Evolutionary conservation across 768 basidiomycete species (phyloP).

Genomic region (Xerocomellus dryophilus): DNA sequence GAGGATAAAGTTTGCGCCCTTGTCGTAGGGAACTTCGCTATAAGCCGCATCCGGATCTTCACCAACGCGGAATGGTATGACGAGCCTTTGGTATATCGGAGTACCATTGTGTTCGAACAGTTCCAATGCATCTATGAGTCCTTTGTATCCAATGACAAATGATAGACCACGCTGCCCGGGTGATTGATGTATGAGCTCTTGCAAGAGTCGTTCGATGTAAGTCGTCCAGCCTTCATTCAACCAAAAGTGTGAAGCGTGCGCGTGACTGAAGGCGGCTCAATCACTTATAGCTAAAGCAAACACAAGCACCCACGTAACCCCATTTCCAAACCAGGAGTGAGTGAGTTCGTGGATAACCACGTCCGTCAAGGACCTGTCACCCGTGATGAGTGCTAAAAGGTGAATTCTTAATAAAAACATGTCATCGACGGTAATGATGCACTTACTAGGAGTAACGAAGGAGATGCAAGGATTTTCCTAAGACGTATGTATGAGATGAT

Average conservation of each 20-base stretch:
- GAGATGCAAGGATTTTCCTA: conserved; percentile 89
- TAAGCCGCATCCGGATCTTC: conserved; percentile 81
- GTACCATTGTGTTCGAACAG: conserved; percentile 43
- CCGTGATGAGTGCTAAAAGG: conserved; percentile 68
- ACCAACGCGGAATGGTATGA: conserved; percentile 68
- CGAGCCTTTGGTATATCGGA: conserved; percentile 74
- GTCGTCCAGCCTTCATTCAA: conserved; percentile 95
- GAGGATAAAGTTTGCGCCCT: conserved; percentile 86
- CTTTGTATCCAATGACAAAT: conserved; percentile 72
- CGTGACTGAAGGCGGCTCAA: conserved; percentile 43
- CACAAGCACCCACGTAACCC: conserved; percentile 59
- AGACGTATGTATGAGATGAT: not conserved
- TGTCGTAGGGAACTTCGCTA: conserved; percentile 76
- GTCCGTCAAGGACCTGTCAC: conserved; percentile 83
- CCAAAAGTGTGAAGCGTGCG: conserved; percentile 80
- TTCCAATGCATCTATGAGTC: conserved; percentile 66
- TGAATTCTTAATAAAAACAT: not conserved
- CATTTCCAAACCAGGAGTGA: conserved; percentile 93
- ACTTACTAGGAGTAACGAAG: conserved; percentile 82
- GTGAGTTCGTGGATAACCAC: conserved; percentile 86
- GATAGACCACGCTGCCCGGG: conserved; percentile 77
- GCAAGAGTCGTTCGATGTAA: conserved; percentile 83
- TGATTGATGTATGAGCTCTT: conserved; percentile 57
- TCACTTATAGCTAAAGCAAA: not conserved
- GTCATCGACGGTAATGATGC: not conserved